These are phyloP conservation scores for Aureobasidium pullulans DNA, from an alignment of 2,329 filamentous ascomycete species.

Conservation along the genomic window DNA sequence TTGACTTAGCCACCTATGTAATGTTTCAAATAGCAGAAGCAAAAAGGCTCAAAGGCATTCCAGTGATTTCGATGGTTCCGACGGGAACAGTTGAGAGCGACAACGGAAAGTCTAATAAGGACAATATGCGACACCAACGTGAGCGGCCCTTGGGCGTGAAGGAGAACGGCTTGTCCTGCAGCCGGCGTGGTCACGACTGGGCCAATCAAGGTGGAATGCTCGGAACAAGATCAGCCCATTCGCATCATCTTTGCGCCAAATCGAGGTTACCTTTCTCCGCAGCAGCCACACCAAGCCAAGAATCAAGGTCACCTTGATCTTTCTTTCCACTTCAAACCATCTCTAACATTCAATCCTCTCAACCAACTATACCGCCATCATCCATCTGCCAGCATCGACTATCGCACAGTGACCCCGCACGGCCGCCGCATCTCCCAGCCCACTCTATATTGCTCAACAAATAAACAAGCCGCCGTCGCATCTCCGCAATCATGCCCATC, in stretches of 20 bases:
- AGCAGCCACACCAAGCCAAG: slow-evolving; percentile 1
- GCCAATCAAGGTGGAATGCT: neutral
- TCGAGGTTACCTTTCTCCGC: neutral
- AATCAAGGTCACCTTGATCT: neutral
- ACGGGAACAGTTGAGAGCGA: neutral
- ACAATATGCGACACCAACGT: neutral
- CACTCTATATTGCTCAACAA: slow-evolving; percentile 6
- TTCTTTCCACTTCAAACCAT: neutral
- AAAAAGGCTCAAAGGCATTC: neutral
- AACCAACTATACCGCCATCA: neutral
- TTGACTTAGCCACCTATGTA: neutral
- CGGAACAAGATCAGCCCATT: neutral
- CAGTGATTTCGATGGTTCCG: neutral
- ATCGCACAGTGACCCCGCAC: neutral
- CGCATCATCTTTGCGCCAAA: neutral
- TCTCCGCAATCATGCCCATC: slow-evolving; percentile 26
- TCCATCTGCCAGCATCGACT: neutral
- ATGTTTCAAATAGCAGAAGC: neutral
- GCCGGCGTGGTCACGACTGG: neutral
- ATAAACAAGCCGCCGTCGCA: neutral
- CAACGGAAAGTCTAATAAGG: neutral
- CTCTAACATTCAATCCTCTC: neutral
- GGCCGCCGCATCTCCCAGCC: neutral
- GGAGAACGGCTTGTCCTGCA: neutral
- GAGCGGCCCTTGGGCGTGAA: neutral